A percentile compares a stretch with the other conserved stretches of the same genome.
Evolutionary conservation across 2,329 filamentous ascomycete genomes (phyloP).

Genomic region (Penicillium sp.): DNA sequence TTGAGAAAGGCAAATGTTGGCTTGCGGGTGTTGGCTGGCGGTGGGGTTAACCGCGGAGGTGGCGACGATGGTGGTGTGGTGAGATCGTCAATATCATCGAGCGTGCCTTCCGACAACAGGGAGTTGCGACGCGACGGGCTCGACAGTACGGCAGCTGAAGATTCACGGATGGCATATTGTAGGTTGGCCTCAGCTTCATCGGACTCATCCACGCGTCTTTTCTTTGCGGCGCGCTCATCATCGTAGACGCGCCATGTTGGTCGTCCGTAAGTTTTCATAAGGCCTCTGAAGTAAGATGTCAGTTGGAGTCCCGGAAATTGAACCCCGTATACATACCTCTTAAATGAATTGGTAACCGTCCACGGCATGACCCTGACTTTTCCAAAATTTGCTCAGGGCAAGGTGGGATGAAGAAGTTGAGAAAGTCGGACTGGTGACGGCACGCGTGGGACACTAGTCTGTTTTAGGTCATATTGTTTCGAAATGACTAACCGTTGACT

Average conservation of each 20-base stretch:
- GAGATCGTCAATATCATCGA: conserved; percentile 41
- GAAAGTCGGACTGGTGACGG: conserved; percentile 18
- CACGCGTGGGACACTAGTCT: conserved; percentile 28
- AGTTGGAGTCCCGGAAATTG: neutral
- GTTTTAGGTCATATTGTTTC: conserved; percentile 30
- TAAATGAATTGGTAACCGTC: conserved; percentile 52
- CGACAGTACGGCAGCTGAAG: conserved; percentile 45
- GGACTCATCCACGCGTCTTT: conserved; percentile 45
- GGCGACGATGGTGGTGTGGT: conserved; percentile 55
- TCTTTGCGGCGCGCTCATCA: conserved; percentile 46
- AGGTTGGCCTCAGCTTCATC: conserved; percentile 47
- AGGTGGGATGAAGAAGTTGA: conserved; percentile 9
- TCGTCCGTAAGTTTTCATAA: conserved; percentile 51
- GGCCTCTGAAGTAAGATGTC: conserved; percentile 36
- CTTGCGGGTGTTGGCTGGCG: conserved; percentile 45
- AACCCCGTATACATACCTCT: conserved; percentile 37
- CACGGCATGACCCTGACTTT: conserved; percentile 45
- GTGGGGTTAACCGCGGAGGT: conserved; percentile 46
- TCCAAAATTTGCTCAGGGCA: neutral
- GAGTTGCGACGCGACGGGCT: conserved; percentile 49
- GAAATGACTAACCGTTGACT: conserved; percentile 2
- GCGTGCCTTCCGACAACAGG: conserved; percentile 43
- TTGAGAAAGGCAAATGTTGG: conserved; percentile 53
- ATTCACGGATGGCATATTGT: conserved; percentile 49
- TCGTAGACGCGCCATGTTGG: conserved; percentile 49